Base-by-base conservation (phyloP, 176 grass and related monocot genomes). In the Dactylis glomerata region DNA sequence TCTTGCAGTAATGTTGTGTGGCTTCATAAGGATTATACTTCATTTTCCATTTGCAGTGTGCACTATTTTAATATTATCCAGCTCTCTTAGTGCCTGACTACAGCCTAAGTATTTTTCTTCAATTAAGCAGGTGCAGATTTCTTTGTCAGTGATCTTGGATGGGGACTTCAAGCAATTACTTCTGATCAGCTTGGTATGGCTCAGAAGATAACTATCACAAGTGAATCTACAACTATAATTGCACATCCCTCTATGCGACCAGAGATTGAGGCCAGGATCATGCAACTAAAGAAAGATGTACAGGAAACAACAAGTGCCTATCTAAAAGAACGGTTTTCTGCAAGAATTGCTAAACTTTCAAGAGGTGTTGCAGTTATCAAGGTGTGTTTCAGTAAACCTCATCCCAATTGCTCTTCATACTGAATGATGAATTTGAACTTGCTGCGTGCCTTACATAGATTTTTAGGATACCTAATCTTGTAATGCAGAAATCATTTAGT, bases 131-230 rank as follows among this genome's bases (percentile, higher is more conserved):
- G 96, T 92, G 93, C 93, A 3, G 96, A 98, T 85, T 95, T 98
- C 92, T 92, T 95, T 85, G 89, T 89, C 27, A 92, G 96, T 90
- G 96, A 98, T 75, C 87, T 98, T 62, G 93, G 87, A 37, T 86
- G 87, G 81, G 84, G 82, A 45, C 87, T 98, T 80, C 72, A 86
- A 15, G 89, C 89, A 42, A 89, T 93, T 80, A 98, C 92, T 20
- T 98, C 96, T 54, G 96, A 98, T 82, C 96, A 95, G 86, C 86
- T 98, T 87, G 96, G 96, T 69, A 77, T 98, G 81, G 93, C 93
- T 73, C 89, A 88, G 86, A 98, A 95, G 33, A 86, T 98, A 63
- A 95, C 89, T 30, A 89, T 98, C 80, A 98, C 96, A 20, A 91
- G 82, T 68, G 87, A 95, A 59, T 95, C 89, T 78, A 95, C 96